phyloP scores from a whole-genome alignment of 345 rosid genomes.

The Rhizophora apiculata region DNA sequence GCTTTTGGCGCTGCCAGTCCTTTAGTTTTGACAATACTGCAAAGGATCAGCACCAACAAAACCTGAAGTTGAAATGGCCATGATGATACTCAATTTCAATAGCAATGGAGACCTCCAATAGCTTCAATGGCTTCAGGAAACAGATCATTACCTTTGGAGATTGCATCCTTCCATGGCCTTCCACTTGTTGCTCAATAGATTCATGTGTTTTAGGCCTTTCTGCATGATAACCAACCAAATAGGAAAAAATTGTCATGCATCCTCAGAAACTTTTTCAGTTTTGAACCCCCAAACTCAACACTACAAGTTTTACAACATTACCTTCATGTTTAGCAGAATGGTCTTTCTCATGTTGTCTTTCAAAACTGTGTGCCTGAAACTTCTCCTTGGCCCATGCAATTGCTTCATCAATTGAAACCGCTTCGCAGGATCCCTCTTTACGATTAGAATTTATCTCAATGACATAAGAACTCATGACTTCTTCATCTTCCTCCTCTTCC shows the following conservation, averaged over 20 bases:
- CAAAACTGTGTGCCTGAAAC: constrained; percentile 32
- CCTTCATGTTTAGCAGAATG: constrained; percentile 30
- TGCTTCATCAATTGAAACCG: constrained; percentile 59
- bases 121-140: neutral
- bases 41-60: neutral
- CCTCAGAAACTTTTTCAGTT: neutral
- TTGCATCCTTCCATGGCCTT: constrained; percentile 21
- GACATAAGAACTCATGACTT: constrained; percentile 76
- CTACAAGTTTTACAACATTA: constrained; percentile 4
- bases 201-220: constrained; percentile 21
- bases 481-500: constrained; percentile 57
- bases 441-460: constrained; percentile 72
- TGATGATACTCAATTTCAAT: no score
- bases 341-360: constrained; percentile 17
- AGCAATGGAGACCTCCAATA: no score
- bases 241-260: neutral
- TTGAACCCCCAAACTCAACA: neutral
- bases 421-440: constrained; percentile 43
- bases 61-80: neutral
- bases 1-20: no score
- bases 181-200: constrained; percentile 8
- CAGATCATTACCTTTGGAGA: constrained; percentile 21
- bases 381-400: constrained; percentile 74
- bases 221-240: constrained; percentile 20
- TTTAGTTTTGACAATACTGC: neutral